These are phyloP conservation scores for Coleophoma cylindrospora DNA, from an alignment of 2,329 filamentous ascomycete species.

Conservation along the genomic window DNA sequence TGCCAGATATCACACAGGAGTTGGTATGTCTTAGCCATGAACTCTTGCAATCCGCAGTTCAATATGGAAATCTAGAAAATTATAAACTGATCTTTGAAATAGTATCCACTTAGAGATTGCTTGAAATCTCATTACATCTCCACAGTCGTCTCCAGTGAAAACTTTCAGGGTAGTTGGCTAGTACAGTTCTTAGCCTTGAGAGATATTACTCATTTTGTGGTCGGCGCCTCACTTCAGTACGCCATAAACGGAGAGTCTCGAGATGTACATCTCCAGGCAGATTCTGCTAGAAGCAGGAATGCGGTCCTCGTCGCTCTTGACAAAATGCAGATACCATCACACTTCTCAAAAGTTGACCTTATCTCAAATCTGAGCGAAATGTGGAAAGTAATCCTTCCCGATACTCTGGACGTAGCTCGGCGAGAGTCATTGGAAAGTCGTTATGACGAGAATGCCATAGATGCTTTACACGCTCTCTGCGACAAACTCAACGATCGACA, in stretches of 20 bases:
- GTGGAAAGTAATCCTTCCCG: conserved; percentile 32
- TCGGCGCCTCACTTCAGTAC: conserved; percentile 34
- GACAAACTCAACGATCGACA: conserved; percentile 28
- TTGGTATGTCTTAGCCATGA: conserved; percentile 23
- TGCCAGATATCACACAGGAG: conserved; percentile 31
- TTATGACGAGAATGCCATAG: conserved; percentile 29
- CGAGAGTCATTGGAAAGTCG: conserved; percentile 17
- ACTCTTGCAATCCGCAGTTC: no score
- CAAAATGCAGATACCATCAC: conserved; percentile 27
- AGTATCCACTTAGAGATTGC: conserved; percentile 33
- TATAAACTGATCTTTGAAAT: neutral
- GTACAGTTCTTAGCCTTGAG: conserved; percentile 32
- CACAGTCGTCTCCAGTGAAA: conserved; percentile 25
- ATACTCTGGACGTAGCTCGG: conserved; percentile 27
- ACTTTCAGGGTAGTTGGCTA: conserved; percentile 30
- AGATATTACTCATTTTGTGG: conserved; percentile 33
- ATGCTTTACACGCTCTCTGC: conserved; percentile 31
- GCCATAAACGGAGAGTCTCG: conserved; percentile 28
- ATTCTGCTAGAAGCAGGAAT: conserved; percentile 30
- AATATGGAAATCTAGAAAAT: no score
- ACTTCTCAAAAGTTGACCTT: conserved; percentile 30
- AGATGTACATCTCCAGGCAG: conserved; percentile 28
- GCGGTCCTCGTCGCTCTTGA: conserved; percentile 31
- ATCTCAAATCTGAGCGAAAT: conserved; percentile 29
- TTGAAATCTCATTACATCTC: conserved; percentile 29